phyloP scores from a whole-genome alignment of 2,329 filamentous ascomycete species.

The Hymenoscyphus fraxineus region DNA sequence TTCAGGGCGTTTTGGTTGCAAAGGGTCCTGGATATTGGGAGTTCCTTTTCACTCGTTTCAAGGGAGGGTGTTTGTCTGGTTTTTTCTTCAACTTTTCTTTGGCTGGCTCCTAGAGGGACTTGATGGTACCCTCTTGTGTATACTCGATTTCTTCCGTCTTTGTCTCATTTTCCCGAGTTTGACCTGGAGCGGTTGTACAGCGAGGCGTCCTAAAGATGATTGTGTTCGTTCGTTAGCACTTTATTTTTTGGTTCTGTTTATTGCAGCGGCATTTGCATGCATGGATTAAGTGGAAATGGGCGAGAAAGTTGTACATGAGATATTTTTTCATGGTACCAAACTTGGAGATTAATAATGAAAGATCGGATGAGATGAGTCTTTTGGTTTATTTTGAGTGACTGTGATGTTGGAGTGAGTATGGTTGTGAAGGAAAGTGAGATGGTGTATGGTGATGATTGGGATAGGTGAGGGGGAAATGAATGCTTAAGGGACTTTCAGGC shows the following conservation, averaged over 20 bases:
- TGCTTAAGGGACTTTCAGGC: not conserved
- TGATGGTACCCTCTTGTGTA: not conserved
- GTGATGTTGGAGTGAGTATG: not conserved
- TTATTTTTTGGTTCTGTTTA: not conserved
- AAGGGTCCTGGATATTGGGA: constrained; percentile 4
- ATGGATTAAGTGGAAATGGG: not conserved
- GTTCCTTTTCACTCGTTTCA: not conserved
- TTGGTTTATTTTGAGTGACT: not conserved
- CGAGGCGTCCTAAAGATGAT: constrained; percentile 6
- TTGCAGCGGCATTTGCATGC: constrained; percentile 12
- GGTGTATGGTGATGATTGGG: not conserved
- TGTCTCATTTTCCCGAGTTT: not conserved
- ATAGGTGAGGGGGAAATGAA: not conserved
- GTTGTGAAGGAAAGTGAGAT: not conserved
- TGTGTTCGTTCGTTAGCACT: not conserved
- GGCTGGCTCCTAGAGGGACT: not conserved
- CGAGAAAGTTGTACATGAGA: not conserved
- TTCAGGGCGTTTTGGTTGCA: constrained; percentile 4
- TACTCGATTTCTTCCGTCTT: not conserved
- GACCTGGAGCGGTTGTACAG: not conserved
- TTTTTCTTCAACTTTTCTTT: not conserved
- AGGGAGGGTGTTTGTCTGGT: not conserved
- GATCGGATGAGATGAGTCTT: not conserved
- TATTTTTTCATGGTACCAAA: constrained; percentile 1
- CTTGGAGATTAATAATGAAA: constrained; percentile 10